Evolutionary conservation across 1,139 yeast species (phyloP).

Genomic region (Suhomyces terraborum): DNA sequence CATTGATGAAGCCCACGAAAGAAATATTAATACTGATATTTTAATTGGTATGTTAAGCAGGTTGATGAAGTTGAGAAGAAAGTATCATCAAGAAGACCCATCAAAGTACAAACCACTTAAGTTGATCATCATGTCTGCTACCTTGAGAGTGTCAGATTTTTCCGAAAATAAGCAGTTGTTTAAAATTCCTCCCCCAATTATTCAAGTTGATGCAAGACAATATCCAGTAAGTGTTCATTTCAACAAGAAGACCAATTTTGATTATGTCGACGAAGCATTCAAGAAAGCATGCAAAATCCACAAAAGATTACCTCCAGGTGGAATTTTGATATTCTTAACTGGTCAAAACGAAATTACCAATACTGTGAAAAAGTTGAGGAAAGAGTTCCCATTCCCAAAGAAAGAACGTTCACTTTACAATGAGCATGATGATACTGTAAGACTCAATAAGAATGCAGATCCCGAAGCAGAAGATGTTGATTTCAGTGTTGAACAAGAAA

Average conservation of each 20-base stretch:
- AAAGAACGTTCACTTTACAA: slow-evolving; percentile 16
- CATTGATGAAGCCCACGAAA: slow-evolving; percentile 97
- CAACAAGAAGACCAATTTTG: slow-evolving; percentile 71
- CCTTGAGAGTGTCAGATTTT: slow-evolving; percentile 89
- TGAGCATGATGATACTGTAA: slow-evolving; percentile 42
- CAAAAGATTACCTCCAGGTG: slow-evolving; percentile 85
- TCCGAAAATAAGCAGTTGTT: slow-evolving; percentile 77
- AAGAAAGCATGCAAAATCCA: slow-evolving; percentile 87
- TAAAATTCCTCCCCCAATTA: slow-evolving; percentile 79
- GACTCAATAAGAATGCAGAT: slow-evolving; percentile 62
- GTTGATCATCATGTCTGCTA: slow-evolving; percentile 88
- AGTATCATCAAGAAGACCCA: slow-evolving; percentile 52
- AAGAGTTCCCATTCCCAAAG: slow-evolving; percentile 64
- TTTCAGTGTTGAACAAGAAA: slow-evolving; percentile 57
- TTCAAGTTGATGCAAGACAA: slow-evolving; percentile 93
- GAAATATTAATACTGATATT: slow-evolving; percentile 94
- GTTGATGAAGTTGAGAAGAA: slow-evolving; percentile 73
- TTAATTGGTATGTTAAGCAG: slow-evolving; percentile 92
- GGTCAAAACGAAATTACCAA: slow-evolving; percentile 90
- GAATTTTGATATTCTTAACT: slow-evolving; percentile 86
- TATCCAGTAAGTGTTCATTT: slow-evolving; percentile 93
- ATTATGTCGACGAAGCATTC: slow-evolving; percentile 86
- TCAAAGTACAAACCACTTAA: slow-evolving; percentile 58
- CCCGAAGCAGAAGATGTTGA: slow-evolving; percentile 89
- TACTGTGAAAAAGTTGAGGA: slow-evolving; percentile 67